Conservation (phyloP, 1,284 basidiomycete species). For the Quambalaria eucalypti region DNA sequence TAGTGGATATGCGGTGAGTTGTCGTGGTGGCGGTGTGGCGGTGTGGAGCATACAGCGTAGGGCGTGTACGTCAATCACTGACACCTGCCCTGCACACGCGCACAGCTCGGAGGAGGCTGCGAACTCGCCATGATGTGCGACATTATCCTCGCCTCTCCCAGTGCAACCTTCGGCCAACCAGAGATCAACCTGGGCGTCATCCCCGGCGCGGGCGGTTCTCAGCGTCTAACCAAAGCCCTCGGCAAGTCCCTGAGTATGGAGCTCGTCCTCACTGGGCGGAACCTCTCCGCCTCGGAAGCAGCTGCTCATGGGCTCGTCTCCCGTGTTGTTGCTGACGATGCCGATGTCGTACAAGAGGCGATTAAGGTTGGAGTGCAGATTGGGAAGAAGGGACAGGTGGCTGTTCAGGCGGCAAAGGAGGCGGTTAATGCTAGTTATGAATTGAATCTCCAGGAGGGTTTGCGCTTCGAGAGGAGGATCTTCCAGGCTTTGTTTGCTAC, state of each 20-base stretch:
- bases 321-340: constrained; percentile 58
- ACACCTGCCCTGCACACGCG: too few relatives aligned
- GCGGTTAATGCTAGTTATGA: constrained; percentile 79
- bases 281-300: constrained; percentile 70
- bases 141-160: constrained; percentile 88
- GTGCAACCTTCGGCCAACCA: constrained; percentile 88
- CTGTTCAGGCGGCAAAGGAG: constrained; percentile 87
- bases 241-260: constrained; percentile 97
- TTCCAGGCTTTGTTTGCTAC: constrained; percentile 93
- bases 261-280: constrained; percentile 70
- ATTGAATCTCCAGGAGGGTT: constrained; percentile 68
- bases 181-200: constrained; percentile 96
- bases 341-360: constrained; percentile 76
- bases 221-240: constrained; percentile 72
- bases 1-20: constrained; percentile 84
- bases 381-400: constrained; percentile 72
- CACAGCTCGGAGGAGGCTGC: constrained; percentile 92
- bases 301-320: constrained; percentile 76
- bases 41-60: too few relatives aligned
- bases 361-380: constrained; percentile 72
- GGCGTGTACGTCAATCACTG: neutral
- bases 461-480: constrained; percentile 76
- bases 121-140: constrained; percentile 95
- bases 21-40: too few relatives aligned
- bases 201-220: constrained; percentile 74